Evolutionary conservation across 2,329 filamentous ascomycete genomes (phyloP), one percentile per base, ranked within the genome.

Genomic region (Sporothrix dimorphospora): DNA sequence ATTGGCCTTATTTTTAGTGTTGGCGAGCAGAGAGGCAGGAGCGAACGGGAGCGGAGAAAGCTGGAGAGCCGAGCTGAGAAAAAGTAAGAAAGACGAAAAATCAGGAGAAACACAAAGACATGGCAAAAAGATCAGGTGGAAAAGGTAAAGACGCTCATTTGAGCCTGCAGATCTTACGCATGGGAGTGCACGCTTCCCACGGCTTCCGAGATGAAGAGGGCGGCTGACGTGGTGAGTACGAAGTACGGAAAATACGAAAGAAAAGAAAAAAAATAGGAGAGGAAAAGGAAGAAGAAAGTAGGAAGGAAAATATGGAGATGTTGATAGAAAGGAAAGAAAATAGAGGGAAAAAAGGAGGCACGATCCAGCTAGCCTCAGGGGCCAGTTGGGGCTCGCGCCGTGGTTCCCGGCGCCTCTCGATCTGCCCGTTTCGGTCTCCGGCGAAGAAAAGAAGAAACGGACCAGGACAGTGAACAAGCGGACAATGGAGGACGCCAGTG

Each of bases 151-250:
- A 51, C 16, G 4, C 68, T 38, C 69, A 73, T 71, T 70, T 71
- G 55, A 69, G 55, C 65, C 45, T 71, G 72, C 53, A 71, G 72
- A 57, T 73, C 65, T 34, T 16, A 69, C 55, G 27, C 42, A n/a
- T 45, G 27, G n/a, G n/a, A 27, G 30, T 5, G 24, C 63, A 53
- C 30, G 30, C 53, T 30, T 59, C 21, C 42, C 45, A 57, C 11
- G n/a, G 16, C 12, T 66, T 16, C 55, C 42, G 53, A 38, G 27
- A 57, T 42, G 24, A 42, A 21, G 24, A 40, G 24, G 47, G 19
- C 3, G 24, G 51, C 24, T 55, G 51, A 57, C 53, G 27, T 34
- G 53, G 57, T 40, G 34, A 61, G 57, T 61, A 61, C 57, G 57
- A 40, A 38, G 34, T 63, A 63, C 57, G 34, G 57, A 63, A 63